These are phyloP conservation scores for Avena insularis DNA, from an alignment of 176 grass and related monocot species.

Conservation along the genomic window DNA sequence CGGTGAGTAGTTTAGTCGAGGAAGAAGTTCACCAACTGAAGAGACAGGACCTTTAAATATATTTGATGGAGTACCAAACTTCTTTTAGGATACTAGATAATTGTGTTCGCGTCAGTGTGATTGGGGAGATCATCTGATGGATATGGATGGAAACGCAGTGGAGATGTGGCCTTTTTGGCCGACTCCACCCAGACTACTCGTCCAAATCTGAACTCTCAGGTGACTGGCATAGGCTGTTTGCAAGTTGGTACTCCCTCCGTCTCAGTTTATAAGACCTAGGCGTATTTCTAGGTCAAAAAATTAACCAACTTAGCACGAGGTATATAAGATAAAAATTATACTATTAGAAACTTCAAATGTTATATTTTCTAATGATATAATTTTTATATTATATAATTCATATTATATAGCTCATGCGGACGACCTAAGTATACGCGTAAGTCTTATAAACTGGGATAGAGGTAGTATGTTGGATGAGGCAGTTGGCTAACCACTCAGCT, in stretches of 20 bases:
- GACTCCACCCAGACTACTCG: constrained; percentile 26
- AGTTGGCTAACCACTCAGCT: not conserved
- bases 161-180: constrained; percentile 30
- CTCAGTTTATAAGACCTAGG: too few relatives aligned
- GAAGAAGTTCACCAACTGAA: constrained; percentile 35
- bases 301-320: too few relatives aligned
- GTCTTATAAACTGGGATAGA: too few relatives aligned
- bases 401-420: too few relatives aligned
- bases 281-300: too few relatives aligned
- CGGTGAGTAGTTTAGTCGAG: not conserved
- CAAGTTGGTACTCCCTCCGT: too few relatives aligned
- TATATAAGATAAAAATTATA: too few relatives aligned
- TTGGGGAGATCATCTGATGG: constrained; percentile 10
- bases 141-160: not conserved
- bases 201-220: constrained; percentile 22
- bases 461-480: too few relatives aligned
- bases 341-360: too few relatives aligned
- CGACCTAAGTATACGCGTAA: too few relatives aligned
- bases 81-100: not conserved
- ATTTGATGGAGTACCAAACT: not conserved
- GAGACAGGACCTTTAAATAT: not conserved
- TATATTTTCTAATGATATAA: too few relatives aligned
- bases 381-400: too few relatives aligned
- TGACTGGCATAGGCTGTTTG: not conserved
- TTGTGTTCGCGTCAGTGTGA: constrained; percentile 15